Evolutionary conservation across 208 protist species (phyloP), one percentile per base, ranked within the genome.

Genomic region (Endotrypanum monterogeii): DNA sequence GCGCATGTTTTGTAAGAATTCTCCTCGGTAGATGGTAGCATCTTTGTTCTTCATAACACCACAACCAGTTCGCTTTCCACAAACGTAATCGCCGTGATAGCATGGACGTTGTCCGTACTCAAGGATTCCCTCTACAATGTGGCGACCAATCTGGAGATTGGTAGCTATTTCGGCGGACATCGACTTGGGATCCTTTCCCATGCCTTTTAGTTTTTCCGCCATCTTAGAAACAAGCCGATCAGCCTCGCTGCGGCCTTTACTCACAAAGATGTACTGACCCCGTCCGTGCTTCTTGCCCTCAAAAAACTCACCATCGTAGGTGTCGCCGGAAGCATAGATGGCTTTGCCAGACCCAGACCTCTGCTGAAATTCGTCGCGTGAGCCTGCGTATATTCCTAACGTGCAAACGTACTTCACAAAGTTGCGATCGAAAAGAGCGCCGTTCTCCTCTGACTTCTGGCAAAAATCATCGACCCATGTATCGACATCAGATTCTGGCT

Each of bases 41-140:
- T 97, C 94, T 65, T 96, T 96, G 82, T 94, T 94, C 60, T 96
- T 97, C 91, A 97, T 96, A 18, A 96, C 81, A 11, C 94, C 94
- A 25, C 84, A 79, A 2, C 94, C 94, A 35, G 83, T 89, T 8
- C 90, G 83, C 76, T 92, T 92, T 8, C 91, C 91, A n/a, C 80
- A 78, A 1, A 91, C 85, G 74, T 97, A 97, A 41, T 96, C 94
- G 30, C 94, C 94, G 54, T 90, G 87, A 71, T 97, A 97, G 69
- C 86, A 95, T 16, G 94, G 92, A 68, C 83, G 74, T 57, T 85
- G 83, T 4, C 92, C 94, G 60, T 94, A 95, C 61, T 90, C 83
- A 14, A 90, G 46, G 32, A 93, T 86, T 41, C 74, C 74, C 32
- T 82, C 80, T 20, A 97, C 84, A 66, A 97, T 87, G 30, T 91